Evolutionary conservation across 2,329 filamentous ascomycete genomes (phyloP).

Genomic region (Paracoccidioides brasiliensis): DNA sequence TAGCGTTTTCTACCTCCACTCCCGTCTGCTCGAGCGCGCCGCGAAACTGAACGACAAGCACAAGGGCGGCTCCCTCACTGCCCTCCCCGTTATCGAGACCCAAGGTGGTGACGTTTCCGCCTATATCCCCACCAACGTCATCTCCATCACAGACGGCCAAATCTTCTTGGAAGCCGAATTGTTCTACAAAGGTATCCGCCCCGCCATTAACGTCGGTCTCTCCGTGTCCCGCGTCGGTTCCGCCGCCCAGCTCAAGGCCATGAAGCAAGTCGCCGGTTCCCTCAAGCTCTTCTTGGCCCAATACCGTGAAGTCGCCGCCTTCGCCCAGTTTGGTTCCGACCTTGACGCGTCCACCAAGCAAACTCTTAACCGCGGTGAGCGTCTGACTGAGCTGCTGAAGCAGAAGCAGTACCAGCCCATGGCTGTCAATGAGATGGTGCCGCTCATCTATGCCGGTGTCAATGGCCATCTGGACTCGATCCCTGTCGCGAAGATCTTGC

Average conservation of each 20-base stretch:
- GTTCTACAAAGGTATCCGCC: slow-evolving; percentile 99
- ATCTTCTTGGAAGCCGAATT: slow-evolving; percentile 99
- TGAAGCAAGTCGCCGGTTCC: slow-evolving; percentile 99
- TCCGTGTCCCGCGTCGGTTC: slow-evolving; percentile 99
- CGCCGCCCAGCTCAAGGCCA: slow-evolving; percentile 98
- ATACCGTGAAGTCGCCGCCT: slow-evolving; percentile 99
- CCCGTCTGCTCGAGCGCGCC: slow-evolving; percentile 95
- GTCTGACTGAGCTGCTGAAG: slow-evolving; percentile 96
- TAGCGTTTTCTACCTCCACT: slow-evolving; percentile 94
- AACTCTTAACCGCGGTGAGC: slow-evolving; percentile 95
- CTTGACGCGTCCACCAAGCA: slow-evolving; percentile 98
- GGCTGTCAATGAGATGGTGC: slow-evolving; percentile 99
- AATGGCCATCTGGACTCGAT: slow-evolving; percentile 86
- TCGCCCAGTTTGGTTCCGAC: slow-evolving; percentile 99
- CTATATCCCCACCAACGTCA: slow-evolving; percentile 99
- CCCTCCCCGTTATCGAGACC: slow-evolving; percentile 95
- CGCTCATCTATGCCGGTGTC: slow-evolving; percentile 97
- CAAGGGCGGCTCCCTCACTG: slow-evolving; percentile 91
- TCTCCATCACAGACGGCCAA: slow-evolving; percentile 99
- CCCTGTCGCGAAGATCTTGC: slow-evolving; percentile 79
- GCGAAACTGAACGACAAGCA: slow-evolving; percentile 98
- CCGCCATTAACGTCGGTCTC: slow-evolving; percentile 99
- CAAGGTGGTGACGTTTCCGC: slow-evolving; percentile 99
- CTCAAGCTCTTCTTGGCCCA: slow-evolving; percentile 99
- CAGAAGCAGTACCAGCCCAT: slow-evolving; percentile 99